Evolutionary conservation across 164 flowering plant genomes (phyloP).

Genomic region (Kalanchoe fedtschenkoi): DNA sequence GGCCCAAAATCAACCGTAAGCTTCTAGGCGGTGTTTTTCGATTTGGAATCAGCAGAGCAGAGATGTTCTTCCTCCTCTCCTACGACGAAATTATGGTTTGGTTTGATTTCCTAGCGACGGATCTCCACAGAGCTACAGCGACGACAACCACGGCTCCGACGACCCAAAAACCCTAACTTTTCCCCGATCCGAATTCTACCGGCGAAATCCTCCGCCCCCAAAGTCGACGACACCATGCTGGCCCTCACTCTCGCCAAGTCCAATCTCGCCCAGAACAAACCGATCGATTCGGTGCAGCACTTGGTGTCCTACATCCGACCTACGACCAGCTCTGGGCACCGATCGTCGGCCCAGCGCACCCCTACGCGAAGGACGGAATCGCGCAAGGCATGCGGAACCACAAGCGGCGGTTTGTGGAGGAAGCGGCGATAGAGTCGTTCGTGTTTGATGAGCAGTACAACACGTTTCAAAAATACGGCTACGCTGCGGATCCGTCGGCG

Average conservation of each 20-base stretch:
- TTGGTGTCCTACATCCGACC: conserved; percentile 68
- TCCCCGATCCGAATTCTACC: conserved; percentile 7
- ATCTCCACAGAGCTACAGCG: conserved; percentile 5
- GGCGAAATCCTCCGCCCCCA: conserved; percentile 10
- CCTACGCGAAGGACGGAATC: conserved; percentile 87
- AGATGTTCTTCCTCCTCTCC: no score
- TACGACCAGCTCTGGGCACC: conserved; percentile 99
- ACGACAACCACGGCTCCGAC: neutral
- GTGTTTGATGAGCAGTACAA: conserved; percentile 92
- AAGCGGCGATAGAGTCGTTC: conserved; percentile 66
- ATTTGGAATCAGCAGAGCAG: no score
- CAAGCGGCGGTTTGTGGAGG: conserved; percentile 84
- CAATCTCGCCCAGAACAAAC: conserved; percentile 27
- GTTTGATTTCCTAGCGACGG: neutral
- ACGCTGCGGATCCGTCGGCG: conserved; percentile 87
- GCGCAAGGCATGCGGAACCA: conserved; percentile 97
- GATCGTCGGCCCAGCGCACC: conserved; percentile 82
- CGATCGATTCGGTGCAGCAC: conserved; percentile 79
- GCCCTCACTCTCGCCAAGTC: conserved; percentile 11
- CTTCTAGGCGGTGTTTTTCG: neutral
- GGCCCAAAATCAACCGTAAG: neutral
- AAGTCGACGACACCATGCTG: conserved; percentile 10
- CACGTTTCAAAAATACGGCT: conserved; percentile 77
- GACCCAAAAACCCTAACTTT: conserved; percentile 1
- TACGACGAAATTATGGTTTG: conserved; percentile 7